Evolutionary conservation across 2,329 filamentous ascomycete species (phyloP).

Genomic region (Arthrobotrys sinensis): DNA sequence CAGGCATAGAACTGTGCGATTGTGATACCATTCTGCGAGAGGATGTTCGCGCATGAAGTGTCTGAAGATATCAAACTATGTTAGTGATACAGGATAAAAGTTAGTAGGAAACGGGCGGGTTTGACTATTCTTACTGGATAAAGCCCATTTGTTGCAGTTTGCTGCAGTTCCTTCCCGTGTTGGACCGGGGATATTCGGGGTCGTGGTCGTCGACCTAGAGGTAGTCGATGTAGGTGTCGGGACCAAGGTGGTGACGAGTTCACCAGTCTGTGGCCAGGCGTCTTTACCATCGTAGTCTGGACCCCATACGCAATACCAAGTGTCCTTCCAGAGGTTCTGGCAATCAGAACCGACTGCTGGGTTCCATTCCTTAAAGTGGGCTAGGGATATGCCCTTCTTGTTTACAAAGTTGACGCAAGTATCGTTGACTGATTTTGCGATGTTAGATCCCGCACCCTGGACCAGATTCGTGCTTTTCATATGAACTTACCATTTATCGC

Average conservation of each 20-base stretch:
- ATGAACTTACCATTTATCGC: conserved; percentile 30
- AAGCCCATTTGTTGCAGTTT: conserved; percentile 51
- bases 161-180: conserved; percentile 42
- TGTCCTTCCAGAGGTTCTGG: conserved; percentile 40
- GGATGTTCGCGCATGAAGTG: conserved; percentile 39
- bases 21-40: conserved; percentile 47
- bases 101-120: conserved; percentile 12
- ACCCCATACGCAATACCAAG: conserved; percentile 43
- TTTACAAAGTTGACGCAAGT: conserved; percentile 46
- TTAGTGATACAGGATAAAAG: conserved; percentile 19
- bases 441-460: conserved; percentile 25
- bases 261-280: conserved; percentile 19
- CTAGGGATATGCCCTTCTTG: conserved; percentile 42
- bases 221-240: conserved; percentile 38
- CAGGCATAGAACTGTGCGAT: conserved; percentile 43
- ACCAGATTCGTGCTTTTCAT: conserved; percentile 13
- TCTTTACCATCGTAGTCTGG: conserved; percentile 39
- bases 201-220: conserved; percentile 36
- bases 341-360: conserved; percentile 52
- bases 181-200: conserved; percentile 37
- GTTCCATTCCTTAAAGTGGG: conserved; percentile 52
- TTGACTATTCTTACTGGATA: conserved; percentile 38
- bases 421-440: conserved; percentile 37
- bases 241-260: conserved; percentile 24
- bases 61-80: conserved; percentile 32